Conservation (phyloP, 495 filamentous ascomycete genomes). For the Aspergillus panamensis region DNA sequence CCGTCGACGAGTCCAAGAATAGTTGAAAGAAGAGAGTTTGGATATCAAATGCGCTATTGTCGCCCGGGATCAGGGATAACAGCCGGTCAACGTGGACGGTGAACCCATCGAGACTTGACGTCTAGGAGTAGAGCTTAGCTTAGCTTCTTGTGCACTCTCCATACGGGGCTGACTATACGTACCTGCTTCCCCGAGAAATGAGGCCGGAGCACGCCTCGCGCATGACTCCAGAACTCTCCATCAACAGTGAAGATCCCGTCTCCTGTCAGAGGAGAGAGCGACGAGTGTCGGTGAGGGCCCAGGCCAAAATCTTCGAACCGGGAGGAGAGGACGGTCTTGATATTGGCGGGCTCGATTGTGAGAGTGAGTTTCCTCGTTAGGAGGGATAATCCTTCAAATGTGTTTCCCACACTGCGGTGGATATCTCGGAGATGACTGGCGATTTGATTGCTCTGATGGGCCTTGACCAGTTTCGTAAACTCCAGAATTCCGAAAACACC, state of each 20-base stretch:
- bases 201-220: slow-evolving; percentile 39
- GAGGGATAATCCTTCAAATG: not conserved
- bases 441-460: not conserved
- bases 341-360: slow-evolving; percentile 58
- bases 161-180: not conserved
- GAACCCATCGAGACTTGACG: not conserved
- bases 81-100: slow-evolving; percentile 40
- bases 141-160: not conserved
- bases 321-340: slow-evolving; percentile 66
- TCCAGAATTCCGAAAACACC: not conserved
- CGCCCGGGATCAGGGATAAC: slow-evolving; percentile 57
- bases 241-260: slow-evolving; percentile 41
- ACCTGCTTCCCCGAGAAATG: slow-evolving; percentile 15
- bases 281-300: not conserved
- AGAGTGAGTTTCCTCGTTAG: not conserved
- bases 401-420: not conserved
- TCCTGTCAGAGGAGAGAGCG: slow-evolving; percentile 26
- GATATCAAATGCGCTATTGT: slow-evolving; percentile 40
- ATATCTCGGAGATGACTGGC: not conserved
- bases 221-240: slow-evolving; percentile 38
- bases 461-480: not conserved
- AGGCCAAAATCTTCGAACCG: slow-evolving; percentile 57
- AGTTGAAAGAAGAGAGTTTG: slow-evolving; percentile 43
- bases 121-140: not conserved
- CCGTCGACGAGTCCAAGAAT: slow-evolving; percentile 55